Percentiles rank a stretch among this genome's conserved stretches.
phyloP scores from a whole-genome alignment of 148 eudicot species.

The Heliamphora exappendiculata region DNA sequence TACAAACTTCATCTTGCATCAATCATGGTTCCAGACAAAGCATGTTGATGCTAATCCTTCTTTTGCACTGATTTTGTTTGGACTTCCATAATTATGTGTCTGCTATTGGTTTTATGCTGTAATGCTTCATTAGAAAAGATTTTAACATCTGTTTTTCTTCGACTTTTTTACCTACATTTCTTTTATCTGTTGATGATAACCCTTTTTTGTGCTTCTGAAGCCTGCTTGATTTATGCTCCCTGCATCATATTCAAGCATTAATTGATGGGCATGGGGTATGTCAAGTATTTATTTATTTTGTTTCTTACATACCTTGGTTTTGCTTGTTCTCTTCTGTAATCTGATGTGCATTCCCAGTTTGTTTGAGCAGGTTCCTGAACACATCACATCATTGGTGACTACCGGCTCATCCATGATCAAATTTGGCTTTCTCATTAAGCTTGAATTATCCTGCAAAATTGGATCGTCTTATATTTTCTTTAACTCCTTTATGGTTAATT shows the following conservation, averaged over 20 bases:
- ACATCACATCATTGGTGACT: background rate
- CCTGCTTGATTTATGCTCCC: background rate
- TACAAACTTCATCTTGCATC: background rate
- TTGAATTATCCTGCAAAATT: background rate
- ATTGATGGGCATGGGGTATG: background rate
- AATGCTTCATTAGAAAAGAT: background rate
- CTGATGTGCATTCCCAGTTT: conserved; percentile 4
- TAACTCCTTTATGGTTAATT: background rate
- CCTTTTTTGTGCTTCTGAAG: background rate
- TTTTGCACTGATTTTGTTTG: conserved; percentile 3
- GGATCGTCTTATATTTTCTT: background rate
- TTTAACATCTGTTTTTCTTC: background rate
- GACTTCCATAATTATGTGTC: conserved; percentile 4
- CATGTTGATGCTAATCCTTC: conserved; percentile 1
- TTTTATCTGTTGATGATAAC: background rate
- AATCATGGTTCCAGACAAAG: background rate
- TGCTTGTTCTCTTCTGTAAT: background rate
- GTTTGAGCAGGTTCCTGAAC: background rate
- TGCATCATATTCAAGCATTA: background rate
- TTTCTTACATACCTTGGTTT: background rate
- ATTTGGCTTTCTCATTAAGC: background rate
- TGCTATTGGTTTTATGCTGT: background rate
- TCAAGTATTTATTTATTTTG: background rate
- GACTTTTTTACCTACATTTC: background rate
- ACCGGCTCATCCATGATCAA: background rate